Base-by-base conservation (phyloP, 306 rosid species). In the Citrullus amarus region DNA sequence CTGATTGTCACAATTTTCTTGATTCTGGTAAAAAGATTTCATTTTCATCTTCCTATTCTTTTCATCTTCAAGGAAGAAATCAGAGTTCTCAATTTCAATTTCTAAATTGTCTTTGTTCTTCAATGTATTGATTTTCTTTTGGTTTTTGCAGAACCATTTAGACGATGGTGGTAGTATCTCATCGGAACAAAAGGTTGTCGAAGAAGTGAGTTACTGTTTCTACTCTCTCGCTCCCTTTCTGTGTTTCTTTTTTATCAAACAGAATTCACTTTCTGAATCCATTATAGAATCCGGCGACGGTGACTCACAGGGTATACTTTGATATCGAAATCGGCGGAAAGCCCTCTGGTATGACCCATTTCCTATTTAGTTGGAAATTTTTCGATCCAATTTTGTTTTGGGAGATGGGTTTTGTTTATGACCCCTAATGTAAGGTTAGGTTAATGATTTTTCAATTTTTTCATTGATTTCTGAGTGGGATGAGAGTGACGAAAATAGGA, bases 281-380 rank as follows among this genome's bases (percentile, higher is more conserved):
- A 69, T 69, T n/a, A 18, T 69, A 83, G 9, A 81, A 81, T 81
- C 79, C 83, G 82, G 88, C 83, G 39, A 78, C 73, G 80, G 87
- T 88, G 65, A 88, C 92, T 48, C 84, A 81, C 80, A 85, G 81
- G 69, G 92, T 86, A 50, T 88, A 63, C 82, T 86, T 88, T 43
- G 87, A 88, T 56, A 75, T 88, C 17, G 82, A 83, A 73, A 85
- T 84, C 46, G 84, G 74, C 22, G 90, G 84, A 79, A 88, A 81
- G 78, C 86, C 85, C 74, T 48, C 81, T 25, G 91, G 91, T 88
- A 86, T 79, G 56, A 5, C 32, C 17, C 6, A 4, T 48, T 67
- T 22, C 6, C 18, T 12, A 56, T 11, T 16, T 53, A 53, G 8
- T 53, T 53, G 20, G 57, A 53, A 53, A 32, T 14, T 59, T 59